Evolutionary conservation across 2,329 filamentous ascomycete genomes (phyloP).

Genomic region (Aspergillus japonicus): DNA sequence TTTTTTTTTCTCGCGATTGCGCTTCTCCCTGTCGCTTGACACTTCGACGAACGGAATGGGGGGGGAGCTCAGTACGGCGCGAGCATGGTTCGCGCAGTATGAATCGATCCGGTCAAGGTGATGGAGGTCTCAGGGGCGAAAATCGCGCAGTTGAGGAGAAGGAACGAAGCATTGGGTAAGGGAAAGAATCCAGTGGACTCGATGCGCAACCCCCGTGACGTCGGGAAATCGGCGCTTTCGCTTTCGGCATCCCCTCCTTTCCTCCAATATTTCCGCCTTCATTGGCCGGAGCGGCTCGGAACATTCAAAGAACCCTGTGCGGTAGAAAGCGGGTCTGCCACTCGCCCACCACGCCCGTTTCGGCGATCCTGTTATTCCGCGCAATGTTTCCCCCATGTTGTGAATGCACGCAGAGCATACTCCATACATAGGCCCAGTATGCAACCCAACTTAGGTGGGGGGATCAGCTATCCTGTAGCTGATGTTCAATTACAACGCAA

Average conservation of each 20-base stretch:
- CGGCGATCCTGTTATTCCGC: slow-evolving; percentile 19
- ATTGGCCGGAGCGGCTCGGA: slow-evolving; percentile 28
- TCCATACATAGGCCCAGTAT: neutral
- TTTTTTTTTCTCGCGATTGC: slow-evolving; percentile 11
- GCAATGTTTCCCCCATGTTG: neutral
- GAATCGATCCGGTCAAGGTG: neutral
- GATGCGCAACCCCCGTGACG: slow-evolving; percentile 20
- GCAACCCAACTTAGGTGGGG: too few species aligned
- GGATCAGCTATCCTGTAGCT: too few species aligned
- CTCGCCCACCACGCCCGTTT: slow-evolving; percentile 7
- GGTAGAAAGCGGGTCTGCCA: slow-evolving; percentile 10
- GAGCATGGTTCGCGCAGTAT: neutral
- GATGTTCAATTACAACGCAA: too few species aligned
- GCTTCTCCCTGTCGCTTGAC: neutral
- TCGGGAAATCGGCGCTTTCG: slow-evolving; percentile 36
- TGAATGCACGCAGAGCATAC: neutral
- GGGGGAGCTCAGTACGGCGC: neutral
- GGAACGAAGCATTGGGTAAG: neutral
- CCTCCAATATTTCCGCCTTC: slow-evolving; percentile 14
- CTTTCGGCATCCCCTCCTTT: slow-evolving; percentile 25
- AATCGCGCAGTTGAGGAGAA: neutral
- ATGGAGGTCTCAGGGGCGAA: neutral
- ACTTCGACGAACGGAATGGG: neutral
- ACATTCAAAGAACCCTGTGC: slow-evolving; percentile 18
- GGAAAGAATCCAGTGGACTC: slow-evolving; percentile 10